Conservation (phyloP, 2,329 filamentous ascomycete genomes). For the Fonsecaea nubica region DNA sequence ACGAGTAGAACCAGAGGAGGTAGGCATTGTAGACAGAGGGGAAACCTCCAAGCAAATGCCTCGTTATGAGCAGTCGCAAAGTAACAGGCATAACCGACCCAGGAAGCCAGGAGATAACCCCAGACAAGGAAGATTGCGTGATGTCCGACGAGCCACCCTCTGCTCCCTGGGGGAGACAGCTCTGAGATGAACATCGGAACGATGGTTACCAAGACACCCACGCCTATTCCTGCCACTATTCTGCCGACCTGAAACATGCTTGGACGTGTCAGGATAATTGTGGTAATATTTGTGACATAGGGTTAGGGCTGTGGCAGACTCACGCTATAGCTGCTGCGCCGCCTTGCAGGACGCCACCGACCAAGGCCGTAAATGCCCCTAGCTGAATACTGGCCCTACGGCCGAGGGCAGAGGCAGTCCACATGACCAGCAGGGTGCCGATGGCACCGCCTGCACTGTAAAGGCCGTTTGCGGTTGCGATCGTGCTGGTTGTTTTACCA, state of each 20-base stretch:
- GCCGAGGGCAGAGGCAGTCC: constrained; percentile 46
- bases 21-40: constrained; percentile 32
- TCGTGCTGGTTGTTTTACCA: constrained; percentile 50
- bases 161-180: constrained; percentile 31
- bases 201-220: constrained; percentile 34
- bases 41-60: constrained; percentile 39
- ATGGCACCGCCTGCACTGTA: constrained; percentile 52
- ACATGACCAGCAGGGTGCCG: constrained; percentile 40
- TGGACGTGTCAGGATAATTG: constrained; percentile 15
- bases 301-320: neutral
- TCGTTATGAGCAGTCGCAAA: constrained; percentile 33
- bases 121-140: constrained; percentile 38
- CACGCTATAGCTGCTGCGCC: constrained; percentile 32
- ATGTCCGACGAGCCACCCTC: constrained; percentile 37
- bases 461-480: constrained; percentile 55
- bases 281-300: neutral
- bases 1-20: constrained; percentile 30
- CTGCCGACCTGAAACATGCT: constrained; percentile 38
- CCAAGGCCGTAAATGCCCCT: constrained; percentile 30
- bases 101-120: constrained; percentile 36
- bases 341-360: constrained; percentile 37
- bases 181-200: constrained; percentile 37
- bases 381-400: constrained; percentile 50
- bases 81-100: constrained; percentile 37
- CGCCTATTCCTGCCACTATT: constrained; percentile 35